A percentile compares a stretch with the other conserved stretches of the same genome.
phyloP scores from a whole-genome alignment of 2,329 filamentous ascomycete species.

The Colletotrichum trifolii region DNA sequence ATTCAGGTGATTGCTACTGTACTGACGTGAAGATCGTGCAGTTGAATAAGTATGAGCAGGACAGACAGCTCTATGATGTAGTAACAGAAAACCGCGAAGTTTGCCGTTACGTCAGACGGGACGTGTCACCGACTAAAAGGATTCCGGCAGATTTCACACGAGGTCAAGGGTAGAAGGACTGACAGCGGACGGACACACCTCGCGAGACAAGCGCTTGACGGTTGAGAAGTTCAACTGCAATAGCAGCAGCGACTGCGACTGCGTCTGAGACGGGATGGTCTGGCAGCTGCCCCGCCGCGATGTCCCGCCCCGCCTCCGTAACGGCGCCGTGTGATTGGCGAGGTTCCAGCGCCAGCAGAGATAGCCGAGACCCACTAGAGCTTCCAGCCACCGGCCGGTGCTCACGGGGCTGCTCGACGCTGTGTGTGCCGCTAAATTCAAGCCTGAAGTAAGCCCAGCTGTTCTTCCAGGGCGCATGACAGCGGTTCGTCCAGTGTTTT shows the following conservation, averaged over 20 bases:
- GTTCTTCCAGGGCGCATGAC: not conserved
- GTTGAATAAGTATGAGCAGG: too few relatives aligned
- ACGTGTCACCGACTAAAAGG: constrained; percentile 31
- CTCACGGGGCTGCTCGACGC: constrained; percentile 29
- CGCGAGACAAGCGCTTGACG: not conserved
- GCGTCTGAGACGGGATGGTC: not conserved
- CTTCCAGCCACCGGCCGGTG: constrained; percentile 32
- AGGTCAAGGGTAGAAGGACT: constrained; percentile 7
- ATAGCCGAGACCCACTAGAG: constrained; percentile 35
- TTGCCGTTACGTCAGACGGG: constrained; percentile 11
- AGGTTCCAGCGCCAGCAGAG: constrained; percentile 34
- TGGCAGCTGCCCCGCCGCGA: constrained; percentile 11
- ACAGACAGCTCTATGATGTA: too few relatives aligned
- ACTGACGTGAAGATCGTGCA: too few relatives aligned
- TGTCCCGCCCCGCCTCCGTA: constrained; percentile 28
- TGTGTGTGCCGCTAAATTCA: not conserved
- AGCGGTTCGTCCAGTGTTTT: not conserved
- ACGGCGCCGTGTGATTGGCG: constrained; percentile 35
- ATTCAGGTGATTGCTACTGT: too few relatives aligned
- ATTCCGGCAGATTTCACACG: constrained; percentile 27
- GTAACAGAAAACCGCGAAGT: not conserved
- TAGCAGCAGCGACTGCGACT: too few relatives aligned
- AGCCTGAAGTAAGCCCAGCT: not conserved
- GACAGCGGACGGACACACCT: too few relatives aligned
- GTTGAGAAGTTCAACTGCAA: not conserved